These are phyloP conservation scores for Spatholobus suberectus DNA, from an alignment of 306 rosid species.

Conservation along the genomic window DNA sequence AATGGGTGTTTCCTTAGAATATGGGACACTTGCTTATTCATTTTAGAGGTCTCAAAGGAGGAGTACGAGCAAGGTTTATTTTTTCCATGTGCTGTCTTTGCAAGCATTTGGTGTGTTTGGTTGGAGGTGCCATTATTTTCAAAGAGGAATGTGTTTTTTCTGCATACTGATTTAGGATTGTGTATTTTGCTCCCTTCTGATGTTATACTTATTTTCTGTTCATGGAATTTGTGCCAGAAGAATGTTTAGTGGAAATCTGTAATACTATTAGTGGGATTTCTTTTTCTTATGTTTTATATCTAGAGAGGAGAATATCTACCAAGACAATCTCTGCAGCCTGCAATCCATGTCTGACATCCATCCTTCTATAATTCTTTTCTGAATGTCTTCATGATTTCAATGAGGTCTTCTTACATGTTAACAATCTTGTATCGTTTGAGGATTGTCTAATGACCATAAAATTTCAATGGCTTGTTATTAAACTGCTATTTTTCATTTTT, in stretches of 20 bases:
- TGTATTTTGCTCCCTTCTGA: not conserved
- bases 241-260: not conserved
- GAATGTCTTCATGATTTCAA: not conserved
- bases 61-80: not conserved
- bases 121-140: not conserved
- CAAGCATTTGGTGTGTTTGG: slow-evolving; percentile 18
- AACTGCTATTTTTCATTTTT: slow-evolving; percentile 21
- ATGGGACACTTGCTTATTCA: not conserved
- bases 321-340: not conserved
- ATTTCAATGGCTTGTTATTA: not conserved
- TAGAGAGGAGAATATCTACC: not conserved
- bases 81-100: not conserved
- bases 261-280: not conserved
- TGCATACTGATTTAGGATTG: not conserved
- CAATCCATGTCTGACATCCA: not conserved
- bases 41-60: slow-evolving; percentile 18
- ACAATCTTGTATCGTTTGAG: slow-evolving; percentile 3
- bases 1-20: not conserved
- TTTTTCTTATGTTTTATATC: not conserved
- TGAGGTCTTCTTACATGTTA: no score
- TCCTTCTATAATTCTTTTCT: not conserved
- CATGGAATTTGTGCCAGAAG: not conserved
- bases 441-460: slow-evolving; percentile 7
- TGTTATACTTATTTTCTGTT: not conserved
- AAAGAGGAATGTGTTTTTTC: not conserved